Evolutionary conservation across 1,284 basidiomycete species (phyloP).

Genomic region (Apiotrichum gracile): DNA sequence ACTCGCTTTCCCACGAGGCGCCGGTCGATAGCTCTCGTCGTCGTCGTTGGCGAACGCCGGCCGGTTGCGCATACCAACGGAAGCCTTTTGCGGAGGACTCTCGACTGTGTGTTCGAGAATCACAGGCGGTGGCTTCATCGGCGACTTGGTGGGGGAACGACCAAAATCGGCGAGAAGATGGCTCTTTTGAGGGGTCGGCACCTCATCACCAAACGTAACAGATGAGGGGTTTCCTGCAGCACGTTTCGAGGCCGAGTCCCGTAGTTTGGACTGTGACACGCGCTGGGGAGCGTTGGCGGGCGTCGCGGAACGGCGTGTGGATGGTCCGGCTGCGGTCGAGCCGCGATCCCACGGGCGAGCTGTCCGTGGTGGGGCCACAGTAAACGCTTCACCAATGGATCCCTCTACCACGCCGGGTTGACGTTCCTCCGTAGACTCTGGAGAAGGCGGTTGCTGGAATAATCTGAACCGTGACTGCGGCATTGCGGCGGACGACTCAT

Average conservation of each 20-base stretch:
- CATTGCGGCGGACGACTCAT: too few relatives aligned
- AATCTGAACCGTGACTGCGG: too few relatives aligned
- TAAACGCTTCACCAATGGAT: too few relatives aligned
- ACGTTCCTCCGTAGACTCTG: too few relatives aligned
- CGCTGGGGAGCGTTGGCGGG: too few relatives aligned
- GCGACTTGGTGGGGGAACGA: neutral
- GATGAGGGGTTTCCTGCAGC: neutral
- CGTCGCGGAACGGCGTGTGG: neutral
- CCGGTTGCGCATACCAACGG: neutral
- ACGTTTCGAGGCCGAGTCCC: neutral
- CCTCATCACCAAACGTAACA: neutral
- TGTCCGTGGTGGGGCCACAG: too few relatives aligned
- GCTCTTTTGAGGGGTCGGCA: neutral
- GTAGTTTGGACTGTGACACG: neutral
- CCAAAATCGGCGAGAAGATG: neutral
- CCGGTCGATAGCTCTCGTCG: conserved; percentile 11
- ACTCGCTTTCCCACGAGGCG: neutral
- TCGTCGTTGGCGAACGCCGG: neutral
- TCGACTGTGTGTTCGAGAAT: neutral
- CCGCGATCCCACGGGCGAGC: too few relatives aligned
- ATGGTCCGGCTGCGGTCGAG: neutral
- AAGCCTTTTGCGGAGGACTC: neutral
- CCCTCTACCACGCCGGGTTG: too few relatives aligned
- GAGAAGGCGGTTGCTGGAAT: too few relatives aligned
- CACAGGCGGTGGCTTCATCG: neutral